Base-by-base conservation (phyloP, 2,329 filamentous ascomycete species). In the Pyrenophora seminiperda region DNA sequence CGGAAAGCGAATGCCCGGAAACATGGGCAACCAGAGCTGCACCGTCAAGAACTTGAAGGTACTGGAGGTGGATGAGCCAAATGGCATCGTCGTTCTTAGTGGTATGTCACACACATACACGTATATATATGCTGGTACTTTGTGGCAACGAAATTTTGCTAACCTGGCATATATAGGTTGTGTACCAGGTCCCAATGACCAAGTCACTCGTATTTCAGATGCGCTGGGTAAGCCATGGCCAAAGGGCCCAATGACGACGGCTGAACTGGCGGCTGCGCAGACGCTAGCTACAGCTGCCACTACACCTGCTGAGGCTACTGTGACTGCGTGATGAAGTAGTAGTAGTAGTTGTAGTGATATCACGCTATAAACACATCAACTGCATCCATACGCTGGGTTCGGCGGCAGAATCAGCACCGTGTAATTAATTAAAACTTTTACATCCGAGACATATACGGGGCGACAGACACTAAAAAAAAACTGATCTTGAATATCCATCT, bases 1-100 rank as follows among this genome's bases (percentile, higher is more conserved):
- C 0, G 94, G 94, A 53, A 99, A 99, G 84, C 94, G 91, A 78
- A 99, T 99, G 94, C 85, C 94, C 3, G 94, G 94, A 47, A 85
- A 90, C 52, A 97, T 99, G 94, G 94, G 94, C 58, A 89, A 88
- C 59, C 83, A 96, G 74, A 85, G 84, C 61, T 89, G 91, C 47
- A 99, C 94, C 39, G 82, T 94, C 50, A 92, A 97, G 81, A 97
- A 96, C 75, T 78, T 97, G 63, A 89, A 88, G 76, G 86, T 99
- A 44, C 77, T 99, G 72, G 87, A 91, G 79, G 87, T 96, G 27
- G 91, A 97, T 76, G 83, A 86, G 63, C 87, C 89, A 73, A 87
- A 92, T 67, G 94, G 94, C 15, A 84, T 96, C 64, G 85, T 99
- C 50, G 84, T 97, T 44, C 86, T 99, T 58, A 90, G 89, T 75